These are phyloP conservation scores for Mycena indigotica DNA, from an alignment of 768 basidiomycete genomes.

Conservation along the genomic window DNA sequence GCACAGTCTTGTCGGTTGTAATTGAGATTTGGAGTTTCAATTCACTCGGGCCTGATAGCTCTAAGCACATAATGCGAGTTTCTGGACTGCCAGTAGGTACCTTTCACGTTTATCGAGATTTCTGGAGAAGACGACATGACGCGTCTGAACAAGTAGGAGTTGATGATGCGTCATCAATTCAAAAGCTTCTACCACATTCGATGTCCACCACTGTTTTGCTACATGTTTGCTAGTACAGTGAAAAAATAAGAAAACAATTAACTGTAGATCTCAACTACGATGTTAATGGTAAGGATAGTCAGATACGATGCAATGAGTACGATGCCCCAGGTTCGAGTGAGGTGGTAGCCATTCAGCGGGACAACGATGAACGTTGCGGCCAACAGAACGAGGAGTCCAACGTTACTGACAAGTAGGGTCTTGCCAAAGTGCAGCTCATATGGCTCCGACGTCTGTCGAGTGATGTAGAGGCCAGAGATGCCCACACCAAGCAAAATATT, in stretches of 20 bases:
- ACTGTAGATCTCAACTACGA: slow-evolving; percentile 71
- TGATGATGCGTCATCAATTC: not conserved
- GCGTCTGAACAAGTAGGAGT: slow-evolving; percentile 26
- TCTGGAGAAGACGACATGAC: slow-evolving; percentile 57
- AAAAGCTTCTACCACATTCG: slow-evolving; percentile 1
- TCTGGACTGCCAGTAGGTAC: too few species aligned
- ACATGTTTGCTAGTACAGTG: slow-evolving; percentile 14
- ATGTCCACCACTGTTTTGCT: not conserved
- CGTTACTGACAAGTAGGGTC: slow-evolving; percentile 81
- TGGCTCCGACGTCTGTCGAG: slow-evolving; percentile 59
- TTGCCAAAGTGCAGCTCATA: slow-evolving; percentile 78
- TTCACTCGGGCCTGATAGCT: slow-evolving; percentile 84
- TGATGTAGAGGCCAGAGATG: slow-evolving; percentile 86
- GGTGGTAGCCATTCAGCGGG: slow-evolving; percentile 79
- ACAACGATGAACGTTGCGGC: slow-evolving; percentile 78
- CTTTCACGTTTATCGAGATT: slow-evolving; percentile 72
- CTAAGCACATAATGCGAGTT: too few species aligned
- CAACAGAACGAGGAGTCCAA: slow-evolving; percentile 80
- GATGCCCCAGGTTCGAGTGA: slow-evolving; percentile 81
- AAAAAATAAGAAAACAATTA: slow-evolving; percentile 9
- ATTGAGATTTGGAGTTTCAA: slow-evolving; percentile 90
- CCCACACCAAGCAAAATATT: slow-evolving; percentile 92
- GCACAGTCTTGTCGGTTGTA: slow-evolving; percentile 78
- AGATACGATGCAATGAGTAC: slow-evolving; percentile 75
- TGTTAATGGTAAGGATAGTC: slow-evolving; percentile 74